Evolutionary conservation across 163 green algal species (phyloP), one percentile per base, ranked within the genome.

Genomic region (Scenedesmus sp.): DNA sequence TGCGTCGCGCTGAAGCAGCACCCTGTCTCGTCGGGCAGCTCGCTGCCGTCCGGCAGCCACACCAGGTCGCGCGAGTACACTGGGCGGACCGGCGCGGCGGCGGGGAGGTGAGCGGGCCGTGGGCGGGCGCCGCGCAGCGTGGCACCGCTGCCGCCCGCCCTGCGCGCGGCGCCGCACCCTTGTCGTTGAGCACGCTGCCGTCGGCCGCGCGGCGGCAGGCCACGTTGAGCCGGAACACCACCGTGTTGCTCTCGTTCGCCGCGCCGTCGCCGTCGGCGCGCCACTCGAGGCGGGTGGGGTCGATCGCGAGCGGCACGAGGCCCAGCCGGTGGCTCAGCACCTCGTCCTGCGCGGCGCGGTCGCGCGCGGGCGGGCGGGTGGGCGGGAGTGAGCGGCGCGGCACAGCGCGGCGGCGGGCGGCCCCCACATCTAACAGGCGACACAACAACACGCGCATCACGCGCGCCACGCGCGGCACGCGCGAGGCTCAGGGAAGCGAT

Each of bases 241-340:
- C 85, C 0, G 92, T 98, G 85, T 99, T 99, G 29, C 86, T 91
- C 84, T 99, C 94, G 62, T 82, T 96, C 6, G 90, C 76, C 5
- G 58, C 33, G 26, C 78, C 77, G n/a, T 78, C 77, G 6, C 6
- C 7, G 11, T 15, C 22, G 1, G 22, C 26, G n/a, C 54, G 53
- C 53, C 33, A 44, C 39, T 85, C 83, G 0, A 92, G 60, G 11
- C 84, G 70, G 11, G 48, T 33, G 10, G 87, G 92, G 86, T 99
- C 91, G 0, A 95, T 83, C 7, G 75, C 60, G 1, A 99, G 84
- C 0, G 97, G 97, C n/a, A 99, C 84, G 26, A 99, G 80, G 39
- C 97, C 97, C 50, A 99, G 85, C 0, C 97, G 83, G 78, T 99
- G 97, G 1, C 91, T 84, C n/a, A 99, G 75, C 64, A 99, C 89